These are phyloP conservation scores for Lavandula angustifolia DNA, from an alignment of 257 asterid species.

Conservation along the genomic window DNA sequence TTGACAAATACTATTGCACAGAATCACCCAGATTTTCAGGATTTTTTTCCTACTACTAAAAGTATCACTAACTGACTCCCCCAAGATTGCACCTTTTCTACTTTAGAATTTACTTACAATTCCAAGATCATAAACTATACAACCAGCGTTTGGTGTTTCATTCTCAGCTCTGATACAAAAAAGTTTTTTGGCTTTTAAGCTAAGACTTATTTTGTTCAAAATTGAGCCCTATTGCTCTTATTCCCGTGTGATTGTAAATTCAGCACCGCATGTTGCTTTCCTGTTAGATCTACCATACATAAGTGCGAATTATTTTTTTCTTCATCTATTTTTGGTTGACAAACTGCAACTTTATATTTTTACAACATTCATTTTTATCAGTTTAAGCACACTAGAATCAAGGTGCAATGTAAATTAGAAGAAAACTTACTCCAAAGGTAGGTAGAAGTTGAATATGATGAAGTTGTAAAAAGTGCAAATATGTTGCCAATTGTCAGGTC, in stretches of 20 bases:
- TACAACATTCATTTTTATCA: neutral
- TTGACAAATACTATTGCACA: neutral
- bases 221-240: conserved; percentile 12
- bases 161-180: neutral
- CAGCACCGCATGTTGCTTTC: neutral
- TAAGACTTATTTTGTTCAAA: conserved; percentile 1
- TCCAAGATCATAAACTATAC: conserved; percentile 15
- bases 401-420: neutral
- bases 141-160: neutral
- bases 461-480: conserved; percentile 7
- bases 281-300: conserved; percentile 1
- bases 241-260: conserved; percentile 7
- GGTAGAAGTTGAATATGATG: conserved; percentile 2
- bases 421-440: conserved; percentile 9
- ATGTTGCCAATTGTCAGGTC: neutral
- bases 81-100: neutral
- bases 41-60: neutral
- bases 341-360: conserved; percentile 11
- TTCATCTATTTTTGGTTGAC: neutral
- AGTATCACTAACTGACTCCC: conserved; percentile 9
- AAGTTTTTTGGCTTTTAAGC: neutral
- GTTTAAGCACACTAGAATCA: conserved; percentile 19
- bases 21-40: conserved; percentile 17
- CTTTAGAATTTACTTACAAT: neutral
- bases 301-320: neutral